A percentile compares a stretch with the other conserved stretches of the same genome.
These are phyloP conservation scores for Phytopythium mirpurense DNA, from an alignment of 352 stramenopile species.

Conservation along the genomic window DNA sequence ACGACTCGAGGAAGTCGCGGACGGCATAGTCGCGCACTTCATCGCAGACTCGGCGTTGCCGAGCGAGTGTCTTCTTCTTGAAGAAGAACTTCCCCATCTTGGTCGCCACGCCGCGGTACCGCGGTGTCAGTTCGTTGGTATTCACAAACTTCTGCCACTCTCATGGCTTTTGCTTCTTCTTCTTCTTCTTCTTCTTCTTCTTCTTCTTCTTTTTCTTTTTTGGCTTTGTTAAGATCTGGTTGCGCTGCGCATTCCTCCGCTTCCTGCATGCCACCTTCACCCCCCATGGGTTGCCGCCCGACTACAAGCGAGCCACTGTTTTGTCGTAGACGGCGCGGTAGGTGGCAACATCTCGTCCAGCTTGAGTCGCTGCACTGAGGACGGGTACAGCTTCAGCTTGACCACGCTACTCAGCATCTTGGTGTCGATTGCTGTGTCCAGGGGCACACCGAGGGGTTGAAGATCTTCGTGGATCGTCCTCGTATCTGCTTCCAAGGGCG, in stretches of 20 bases:
- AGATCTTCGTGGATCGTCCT: neutral
- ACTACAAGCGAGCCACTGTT: neutral
- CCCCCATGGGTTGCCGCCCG: neutral
- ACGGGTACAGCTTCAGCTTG: neutral
- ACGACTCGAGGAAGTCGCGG: neutral
- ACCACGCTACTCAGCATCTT: neutral
- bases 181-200: neutral
- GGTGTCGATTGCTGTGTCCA: neutral
- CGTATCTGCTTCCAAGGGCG: neutral
- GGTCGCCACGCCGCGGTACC: neutral
- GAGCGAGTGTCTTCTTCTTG: neutral
- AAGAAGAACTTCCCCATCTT: neutral
- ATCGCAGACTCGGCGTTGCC: neutral
- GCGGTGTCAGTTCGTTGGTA: neutral
- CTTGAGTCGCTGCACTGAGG: neutral
- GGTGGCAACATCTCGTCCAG: conserved; percentile 5
- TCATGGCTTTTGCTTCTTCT: neutral
- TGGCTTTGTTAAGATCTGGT: neutral
- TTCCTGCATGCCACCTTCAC: neutral
- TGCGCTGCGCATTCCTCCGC: neutral
- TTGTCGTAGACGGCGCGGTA: conserved; percentile 5
- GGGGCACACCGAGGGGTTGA: neutral
- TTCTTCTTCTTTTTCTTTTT: neutral
- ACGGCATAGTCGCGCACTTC: neutral
- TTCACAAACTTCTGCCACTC: too few relatives aligned